Percentiles rank a stretch among this genome's conserved stretches.
These are phyloP conservation scores for Rhizopus stolonifer DNA, from an alignment of 371 early-diverging fungal species.

Conservation along the genomic window DNA sequence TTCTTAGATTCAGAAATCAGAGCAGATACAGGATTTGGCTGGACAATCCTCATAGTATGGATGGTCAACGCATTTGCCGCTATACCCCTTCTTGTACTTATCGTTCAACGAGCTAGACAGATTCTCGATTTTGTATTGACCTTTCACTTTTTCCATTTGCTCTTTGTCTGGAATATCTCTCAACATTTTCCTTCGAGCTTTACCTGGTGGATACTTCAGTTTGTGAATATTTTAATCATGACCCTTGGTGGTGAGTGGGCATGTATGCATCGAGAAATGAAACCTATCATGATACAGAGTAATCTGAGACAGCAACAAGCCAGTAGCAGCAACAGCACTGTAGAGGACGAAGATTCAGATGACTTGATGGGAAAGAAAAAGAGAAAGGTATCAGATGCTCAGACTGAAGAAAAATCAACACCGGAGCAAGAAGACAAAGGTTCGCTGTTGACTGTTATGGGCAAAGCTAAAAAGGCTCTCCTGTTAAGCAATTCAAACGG, in stretches of 20 bases:
- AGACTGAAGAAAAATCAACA: not conserved
- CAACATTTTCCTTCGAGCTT: conserved; percentile 59
- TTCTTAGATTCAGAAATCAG: conserved; percentile 63
- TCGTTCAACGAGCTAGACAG: conserved; percentile 79
- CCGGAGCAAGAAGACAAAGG: conserved; percentile 23
- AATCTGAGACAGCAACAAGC: conserved; percentile 15
- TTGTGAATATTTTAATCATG: conserved; percentile 56
- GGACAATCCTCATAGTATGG: conserved; percentile 69
- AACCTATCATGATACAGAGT: conserved; percentile 67
- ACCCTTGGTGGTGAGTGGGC: conserved; percentile 81
- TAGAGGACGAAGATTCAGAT: conserved; percentile 4
- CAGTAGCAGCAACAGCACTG: conserved; percentile 16
- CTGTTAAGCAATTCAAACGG: conserved; percentile 22
- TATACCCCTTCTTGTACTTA: conserved; percentile 56
- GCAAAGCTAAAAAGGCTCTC: conserved; percentile 35
- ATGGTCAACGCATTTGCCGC: conserved; percentile 57
- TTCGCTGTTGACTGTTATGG: conserved; percentile 34
- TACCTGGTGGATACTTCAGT: conserved; percentile 72
- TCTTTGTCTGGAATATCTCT: conserved; percentile 61
- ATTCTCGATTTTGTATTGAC: conserved; percentile 84
- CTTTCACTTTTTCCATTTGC: conserved; percentile 67
- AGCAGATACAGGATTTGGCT: conserved; percentile 71
- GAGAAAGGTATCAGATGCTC: conserved; percentile 23
- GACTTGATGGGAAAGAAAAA: conserved; percentile 7
- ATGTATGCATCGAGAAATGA: conserved; percentile 81